Evolutionary conservation across 176 grass and related monocot species (phyloP), one percentile per base, ranked within the genome.

Genomic region (Puccinellia tenuiflora): DNA sequence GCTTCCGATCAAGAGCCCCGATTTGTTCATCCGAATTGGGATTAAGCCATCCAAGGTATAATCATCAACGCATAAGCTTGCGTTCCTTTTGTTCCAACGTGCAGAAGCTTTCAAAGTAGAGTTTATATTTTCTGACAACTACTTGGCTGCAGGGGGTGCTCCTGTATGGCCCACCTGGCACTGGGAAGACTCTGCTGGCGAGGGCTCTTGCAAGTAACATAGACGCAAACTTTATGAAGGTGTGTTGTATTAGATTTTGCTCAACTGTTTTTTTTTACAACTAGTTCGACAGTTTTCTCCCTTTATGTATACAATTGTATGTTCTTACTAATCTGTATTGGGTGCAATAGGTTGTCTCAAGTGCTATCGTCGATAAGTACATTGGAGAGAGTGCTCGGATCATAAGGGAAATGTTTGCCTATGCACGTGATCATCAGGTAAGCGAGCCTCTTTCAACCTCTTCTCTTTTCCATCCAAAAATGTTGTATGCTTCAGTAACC

Each of bases 21-120:
- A 93, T 38, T 77, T 93, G 51, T 93, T 87, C 61, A n/a, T 75
- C 4, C 46, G 91, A 85, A 85, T 93, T 56, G 87, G 91, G 48
- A 90, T 90, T 71, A 93, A 87, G 54, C 87, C 91, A 81, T 85
- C 91, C 39, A 93, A 93, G 91, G 91, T 93, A 82, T 54, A 54
- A 20, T 45, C 66, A 57, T 52, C 17, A 75, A 34, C 21, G 18
- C 46, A 34, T n/a, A 53, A 18, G 7, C 47, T 31, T 51, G 43
- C 45, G 31, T 33, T 74, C 0, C 3, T 74, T 50, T 74, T 10
- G 1, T 51, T 46, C 26, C 72, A 34, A 52, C 11, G 1, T 0
- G 45, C 2, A 17, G 16, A 51, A 0, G 9, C 7, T 51, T 31
- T 51, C 33, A 51, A 73, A 33, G 33, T 1, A 74, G 16, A 74